phyloP scores from a whole-genome alignment of 805 yeast species.

The Diddensiella caesifluorescens region DNA sequence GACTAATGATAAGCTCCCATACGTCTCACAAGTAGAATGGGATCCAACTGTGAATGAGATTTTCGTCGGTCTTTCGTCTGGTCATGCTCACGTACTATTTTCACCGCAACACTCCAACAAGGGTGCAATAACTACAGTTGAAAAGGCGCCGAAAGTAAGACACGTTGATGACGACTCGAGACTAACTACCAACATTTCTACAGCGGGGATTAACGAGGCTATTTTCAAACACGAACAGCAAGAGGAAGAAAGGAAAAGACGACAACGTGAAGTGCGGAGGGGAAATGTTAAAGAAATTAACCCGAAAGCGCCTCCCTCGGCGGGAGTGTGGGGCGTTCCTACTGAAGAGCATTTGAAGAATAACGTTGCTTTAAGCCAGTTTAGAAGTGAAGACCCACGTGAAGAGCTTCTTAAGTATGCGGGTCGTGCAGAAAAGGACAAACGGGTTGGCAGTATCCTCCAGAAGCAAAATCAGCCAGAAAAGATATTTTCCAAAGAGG shows the following conservation, averaged over 20 bases:
- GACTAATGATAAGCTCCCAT: constrained; percentile 1
- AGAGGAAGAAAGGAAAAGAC: constrained; percentile 5
- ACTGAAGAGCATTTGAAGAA: constrained; percentile 20
- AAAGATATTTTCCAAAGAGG: constrained; percentile 5
- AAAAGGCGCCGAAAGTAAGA: constrained; percentile 25
- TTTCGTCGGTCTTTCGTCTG: constrained; percentile 27
- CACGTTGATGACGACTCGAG: constrained; percentile 30
- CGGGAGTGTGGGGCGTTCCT: constrained; percentile 26
- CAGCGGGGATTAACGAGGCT: constrained; percentile 27
- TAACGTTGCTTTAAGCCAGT: constrained; percentile 16
- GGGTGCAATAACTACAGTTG: constrained; percentile 29
- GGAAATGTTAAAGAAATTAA: constrained; percentile 8
- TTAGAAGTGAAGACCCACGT: constrained; percentile 30
- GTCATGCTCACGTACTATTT: constrained; percentile 27
- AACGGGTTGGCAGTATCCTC: constrained; percentile 6
- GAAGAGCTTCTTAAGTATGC: constrained; percentile 32
- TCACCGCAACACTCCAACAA: constrained; percentile 25
- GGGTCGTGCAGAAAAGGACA: constrained; percentile 23
- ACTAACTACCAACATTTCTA: constrained; percentile 24
- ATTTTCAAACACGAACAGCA: constrained; percentile 12
- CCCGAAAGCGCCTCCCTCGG: constrained; percentile 22
- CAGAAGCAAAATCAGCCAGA: constrained; percentile 22
- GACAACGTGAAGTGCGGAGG: constrained; percentile 7
- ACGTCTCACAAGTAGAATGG: constrained; percentile 26
- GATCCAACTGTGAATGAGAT: constrained; percentile 29